Conservation (phyloP, 2,329 filamentous ascomycete genomes). For the Calycina marina region DNA sequence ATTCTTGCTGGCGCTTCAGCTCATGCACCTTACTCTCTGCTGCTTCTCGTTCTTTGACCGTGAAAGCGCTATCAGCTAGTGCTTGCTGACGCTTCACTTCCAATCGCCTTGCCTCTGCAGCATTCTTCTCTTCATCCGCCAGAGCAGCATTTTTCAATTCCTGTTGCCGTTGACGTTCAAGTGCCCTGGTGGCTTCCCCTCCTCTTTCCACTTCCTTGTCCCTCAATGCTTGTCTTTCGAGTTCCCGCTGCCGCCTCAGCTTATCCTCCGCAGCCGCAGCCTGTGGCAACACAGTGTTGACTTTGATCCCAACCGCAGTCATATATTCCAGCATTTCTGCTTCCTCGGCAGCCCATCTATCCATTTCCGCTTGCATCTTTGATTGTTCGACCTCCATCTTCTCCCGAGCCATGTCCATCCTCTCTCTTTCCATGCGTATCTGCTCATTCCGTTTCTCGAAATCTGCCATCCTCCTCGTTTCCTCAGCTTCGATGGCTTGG, state of each 20-base stretch:
- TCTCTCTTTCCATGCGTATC: neutral
- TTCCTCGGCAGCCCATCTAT: neutral
- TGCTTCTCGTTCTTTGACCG: neutral
- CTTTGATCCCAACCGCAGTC: neutral
- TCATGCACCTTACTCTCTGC: too few species aligned
- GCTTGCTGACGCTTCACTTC: too few species aligned
- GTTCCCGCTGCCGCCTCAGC: too few species aligned
- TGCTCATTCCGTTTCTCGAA: slow-evolving; percentile 4
- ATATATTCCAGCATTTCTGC: slow-evolving; percentile 1
- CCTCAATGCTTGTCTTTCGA: too few species aligned
- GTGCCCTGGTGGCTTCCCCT: too few species aligned
- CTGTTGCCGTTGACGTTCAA: too few species aligned
- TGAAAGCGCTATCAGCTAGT: too few species aligned
- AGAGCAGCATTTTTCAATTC: too few species aligned
- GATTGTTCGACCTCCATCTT: neutral
- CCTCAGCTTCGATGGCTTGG: slow-evolving; percentile 3
- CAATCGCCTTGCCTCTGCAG: too few species aligned
- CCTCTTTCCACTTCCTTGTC: too few species aligned
- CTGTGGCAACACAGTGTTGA: neutral
- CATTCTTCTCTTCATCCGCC: too few species aligned
- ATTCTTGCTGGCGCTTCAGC: too few species aligned
- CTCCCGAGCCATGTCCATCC: neutral
- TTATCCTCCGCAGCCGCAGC: neutral
- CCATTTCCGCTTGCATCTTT: neutral
- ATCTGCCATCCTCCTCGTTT: slow-evolving; percentile 8